Base-by-base conservation (phyloP, 441 rosid genomes). In the Macaranga tanarius region DNA sequence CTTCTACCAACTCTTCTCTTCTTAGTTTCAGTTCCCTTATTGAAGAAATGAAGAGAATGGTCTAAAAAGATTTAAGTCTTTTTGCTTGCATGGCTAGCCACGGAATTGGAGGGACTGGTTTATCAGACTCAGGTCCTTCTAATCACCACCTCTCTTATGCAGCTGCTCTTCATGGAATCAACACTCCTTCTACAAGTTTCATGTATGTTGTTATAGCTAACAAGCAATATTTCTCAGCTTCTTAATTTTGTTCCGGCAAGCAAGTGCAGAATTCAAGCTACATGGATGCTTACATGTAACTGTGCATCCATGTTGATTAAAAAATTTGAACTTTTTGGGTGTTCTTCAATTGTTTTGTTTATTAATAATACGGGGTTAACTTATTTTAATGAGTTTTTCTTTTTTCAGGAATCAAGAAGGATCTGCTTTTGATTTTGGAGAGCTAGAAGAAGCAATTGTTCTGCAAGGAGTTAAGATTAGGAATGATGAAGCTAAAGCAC, bases 401-500 rank as follows among this genome's bases (percentile, higher is more conserved):
- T 22, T 50, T 68, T 42, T 67, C 88, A 92, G 98, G 19, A 86
- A 87, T 77, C 98, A 91, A 79, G 90, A 82, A 81, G 94, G 90
- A 76, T 78, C 98, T 69, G 76, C 92, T 62, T 95, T 95, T 79
- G 97, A 89, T 84, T 94, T 92, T 70, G 98, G 98, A 71, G 97
- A 90, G 88, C 92, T 94, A 31, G 97, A 94, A 83, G 98, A 92
- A 82, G 98, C 96, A 76, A 91, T 95, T 69, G 92, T 90, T 72
- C 83, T 95, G 84, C 92, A 88, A 83, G 99, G 97, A 77, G 86
- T 86, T 63, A 84, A 86, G 86, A 80, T 85, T 71, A 84, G 93
- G 72, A 88, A 88, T 83, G 96, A 93, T 76, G 99, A 91, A 83
- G 86, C 91, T 34, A 91, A 87, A 88, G 82, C 91, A 84, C 77